phyloP scores from a whole-genome alignment of 164 flowering plant genomes.

The Vitis rotundifolia region DNA sequence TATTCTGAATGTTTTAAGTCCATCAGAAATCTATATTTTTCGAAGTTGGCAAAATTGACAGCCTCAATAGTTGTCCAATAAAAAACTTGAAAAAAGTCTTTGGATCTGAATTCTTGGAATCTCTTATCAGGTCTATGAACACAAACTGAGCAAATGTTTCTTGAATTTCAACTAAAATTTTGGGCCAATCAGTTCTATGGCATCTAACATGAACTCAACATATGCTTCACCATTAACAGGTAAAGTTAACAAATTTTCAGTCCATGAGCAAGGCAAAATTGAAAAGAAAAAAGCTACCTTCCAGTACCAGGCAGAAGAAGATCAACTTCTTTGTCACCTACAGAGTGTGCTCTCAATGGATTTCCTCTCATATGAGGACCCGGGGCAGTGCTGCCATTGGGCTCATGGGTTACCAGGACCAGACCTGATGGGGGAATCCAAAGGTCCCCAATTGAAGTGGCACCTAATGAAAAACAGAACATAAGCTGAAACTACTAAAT shows the following conservation, averaged over 20 bases:
- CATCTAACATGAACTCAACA: too few relatives aligned
- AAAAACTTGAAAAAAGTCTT: background rate
- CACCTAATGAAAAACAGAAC: constrained; percentile 33
- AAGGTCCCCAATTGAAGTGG: constrained; percentile 34
- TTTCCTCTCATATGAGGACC: constrained; percentile 91
- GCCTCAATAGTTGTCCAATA: background rate
- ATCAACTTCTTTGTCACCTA: constrained; percentile 82
- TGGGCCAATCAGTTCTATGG: too few relatives aligned
- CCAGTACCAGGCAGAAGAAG: constrained; percentile 83
- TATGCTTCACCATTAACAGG: background rate
- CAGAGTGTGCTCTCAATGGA: constrained; percentile 64
- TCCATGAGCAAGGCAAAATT: background rate
- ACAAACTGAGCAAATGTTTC: too few relatives aligned
- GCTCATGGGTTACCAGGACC: constrained; percentile 83
- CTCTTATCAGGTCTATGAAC: too few relatives aligned
- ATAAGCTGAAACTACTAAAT: constrained; percentile 2
- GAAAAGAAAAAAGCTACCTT: constrained; percentile 47
- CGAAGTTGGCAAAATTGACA: too few relatives aligned
- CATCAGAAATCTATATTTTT: too few relatives aligned
- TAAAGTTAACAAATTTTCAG: background rate
- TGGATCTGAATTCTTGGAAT: too few relatives aligned
- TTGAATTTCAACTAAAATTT: too few relatives aligned
- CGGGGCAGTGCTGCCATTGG: constrained; percentile 56
- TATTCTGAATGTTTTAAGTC: background rate
- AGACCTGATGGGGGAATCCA: constrained; percentile 62